phyloP scores from a whole-genome alignment of 345 rosid genomes.

The Salix udensis region DNA sequence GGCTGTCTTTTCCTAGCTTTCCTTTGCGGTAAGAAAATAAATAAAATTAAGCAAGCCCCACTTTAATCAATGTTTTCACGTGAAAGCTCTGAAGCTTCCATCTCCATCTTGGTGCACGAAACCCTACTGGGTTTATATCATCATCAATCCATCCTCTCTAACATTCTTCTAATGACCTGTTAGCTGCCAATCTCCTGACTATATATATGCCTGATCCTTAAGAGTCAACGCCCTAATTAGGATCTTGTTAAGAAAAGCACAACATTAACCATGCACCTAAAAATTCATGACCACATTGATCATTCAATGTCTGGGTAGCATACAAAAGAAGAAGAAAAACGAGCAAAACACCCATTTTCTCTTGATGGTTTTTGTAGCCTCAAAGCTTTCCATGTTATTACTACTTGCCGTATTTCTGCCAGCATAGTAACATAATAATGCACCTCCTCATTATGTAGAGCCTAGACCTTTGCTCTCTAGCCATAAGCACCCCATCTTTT shows the following conservation, averaged over 20 bases:
- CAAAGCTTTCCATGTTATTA: neutral
- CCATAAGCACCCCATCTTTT: conserved; percentile 21
- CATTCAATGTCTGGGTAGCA: neutral
- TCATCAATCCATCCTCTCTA: too few species aligned
- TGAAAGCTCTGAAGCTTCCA: conserved; percentile 24
- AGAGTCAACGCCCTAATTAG: too few species aligned
- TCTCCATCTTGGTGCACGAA: neutral
- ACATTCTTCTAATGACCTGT: too few species aligned
- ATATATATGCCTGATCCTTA: too few species aligned
- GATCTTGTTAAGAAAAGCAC: too few species aligned
- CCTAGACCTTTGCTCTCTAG: conserved; percentile 27
- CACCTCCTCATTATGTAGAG: conserved; percentile 31
- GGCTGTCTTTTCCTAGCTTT: neutral
- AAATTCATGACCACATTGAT: neutral
- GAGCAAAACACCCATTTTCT: neutral
- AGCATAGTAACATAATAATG: conserved; percentile 23
- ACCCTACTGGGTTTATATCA: neutral
- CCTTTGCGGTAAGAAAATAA: neutral
- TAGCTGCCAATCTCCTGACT: too few species aligned
- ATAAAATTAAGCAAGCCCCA: neutral
- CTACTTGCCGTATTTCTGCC: conserved; percentile 29
- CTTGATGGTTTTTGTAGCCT: neutral
- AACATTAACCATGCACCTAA: too few species aligned
- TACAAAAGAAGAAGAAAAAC: neutral
- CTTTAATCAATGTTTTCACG: conserved; percentile 16